phyloP scores from a whole-genome alignment of 1,284 basidiomycete genomes.

The Trametes pubescens region DNA sequence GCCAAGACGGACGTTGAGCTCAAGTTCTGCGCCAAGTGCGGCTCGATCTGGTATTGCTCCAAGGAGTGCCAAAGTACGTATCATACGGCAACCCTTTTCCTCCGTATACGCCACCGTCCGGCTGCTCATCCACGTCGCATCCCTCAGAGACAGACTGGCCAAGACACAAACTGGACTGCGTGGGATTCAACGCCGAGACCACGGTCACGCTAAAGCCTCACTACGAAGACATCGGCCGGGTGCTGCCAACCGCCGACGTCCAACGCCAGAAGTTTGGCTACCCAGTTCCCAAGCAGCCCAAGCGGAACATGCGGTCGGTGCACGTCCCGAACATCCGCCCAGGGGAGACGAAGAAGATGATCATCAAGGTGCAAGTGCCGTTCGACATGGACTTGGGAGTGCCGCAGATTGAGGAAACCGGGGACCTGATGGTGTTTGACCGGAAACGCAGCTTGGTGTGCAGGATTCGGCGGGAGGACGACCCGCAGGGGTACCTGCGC shows the following conservation, averaged over 20 bases:
- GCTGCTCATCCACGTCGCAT: too few relatives aligned
- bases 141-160: constrained; percentile 46
- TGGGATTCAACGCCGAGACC: constrained; percentile 50
- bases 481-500: constrained; percentile 49
- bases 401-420: constrained; percentile 15
- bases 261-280: constrained; percentile 46
- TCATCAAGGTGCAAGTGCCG: constrained; percentile 64
- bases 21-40: constrained; percentile 55
- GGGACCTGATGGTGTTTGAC: constrained; percentile 55
- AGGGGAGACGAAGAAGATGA: constrained; percentile 48
- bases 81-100: too few relatives aligned
- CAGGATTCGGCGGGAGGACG: constrained; percentile 45
- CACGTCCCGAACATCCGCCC: constrained; percentile 37
- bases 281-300: constrained; percentile 33
- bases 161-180: constrained; percentile 55
- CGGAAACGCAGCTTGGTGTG: constrained; percentile 62
- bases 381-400: constrained; percentile 2
- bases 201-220: constrained; percentile 56
- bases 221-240: constrained; percentile 42
- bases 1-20: constrained; percentile 42
- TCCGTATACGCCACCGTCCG: not conserved
- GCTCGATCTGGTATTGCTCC: constrained; percentile 58
- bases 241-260: constrained; percentile 46
- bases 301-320: constrained; percentile 36
- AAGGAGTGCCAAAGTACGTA: constrained; percentile 59